A percentile compares a stretch with the other conserved stretches of the same genome.
Evolutionary conservation across 169 alveolate species (phyloP).

Genomic region (Miamiensis avidus): DNA sequence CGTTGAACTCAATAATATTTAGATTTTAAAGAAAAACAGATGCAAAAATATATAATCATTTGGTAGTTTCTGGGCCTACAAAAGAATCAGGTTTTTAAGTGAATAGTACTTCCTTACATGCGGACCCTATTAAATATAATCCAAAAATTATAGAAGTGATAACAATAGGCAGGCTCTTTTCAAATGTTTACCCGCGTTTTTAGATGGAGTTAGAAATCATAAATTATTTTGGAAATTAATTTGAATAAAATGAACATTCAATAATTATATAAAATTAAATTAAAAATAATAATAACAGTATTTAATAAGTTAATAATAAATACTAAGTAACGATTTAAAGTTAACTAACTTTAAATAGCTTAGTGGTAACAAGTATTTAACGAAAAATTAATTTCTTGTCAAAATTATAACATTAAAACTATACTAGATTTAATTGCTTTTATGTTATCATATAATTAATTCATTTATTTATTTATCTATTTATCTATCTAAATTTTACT

Average conservation of each 20-base stretch:
- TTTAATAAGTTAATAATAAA: too few relatives aligned
- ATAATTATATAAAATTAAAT: too few relatives aligned
- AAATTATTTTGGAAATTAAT: neutral
- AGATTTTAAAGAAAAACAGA: neutral
- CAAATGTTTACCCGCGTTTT: neutral
- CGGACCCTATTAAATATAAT: neutral
- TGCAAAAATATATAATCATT: neutral
- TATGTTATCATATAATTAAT: too few relatives aligned
- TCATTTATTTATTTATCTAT: too few relatives aligned
- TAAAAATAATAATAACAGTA: too few relatives aligned
- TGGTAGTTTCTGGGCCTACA: neutral
- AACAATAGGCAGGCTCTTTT: neutral
- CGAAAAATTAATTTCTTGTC: too few relatives aligned
- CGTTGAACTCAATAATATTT: neutral
- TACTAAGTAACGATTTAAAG: too few relatives aligned
- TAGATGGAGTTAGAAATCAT: neutral
- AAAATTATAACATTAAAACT: too few relatives aligned
- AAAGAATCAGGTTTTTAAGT: neutral
- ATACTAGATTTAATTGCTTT: too few relatives aligned
- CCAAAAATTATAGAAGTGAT: neutral
- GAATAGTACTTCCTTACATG: neutral
- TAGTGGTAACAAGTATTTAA: neutral
- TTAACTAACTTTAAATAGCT: neutral
- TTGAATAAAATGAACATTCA: neutral
- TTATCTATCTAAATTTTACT: too few relatives aligned